These are phyloP conservation scores for Ascomycota sp. DNA, from an alignment of 2,329 filamentous ascomycete genomes.

Conservation along the genomic window DNA sequence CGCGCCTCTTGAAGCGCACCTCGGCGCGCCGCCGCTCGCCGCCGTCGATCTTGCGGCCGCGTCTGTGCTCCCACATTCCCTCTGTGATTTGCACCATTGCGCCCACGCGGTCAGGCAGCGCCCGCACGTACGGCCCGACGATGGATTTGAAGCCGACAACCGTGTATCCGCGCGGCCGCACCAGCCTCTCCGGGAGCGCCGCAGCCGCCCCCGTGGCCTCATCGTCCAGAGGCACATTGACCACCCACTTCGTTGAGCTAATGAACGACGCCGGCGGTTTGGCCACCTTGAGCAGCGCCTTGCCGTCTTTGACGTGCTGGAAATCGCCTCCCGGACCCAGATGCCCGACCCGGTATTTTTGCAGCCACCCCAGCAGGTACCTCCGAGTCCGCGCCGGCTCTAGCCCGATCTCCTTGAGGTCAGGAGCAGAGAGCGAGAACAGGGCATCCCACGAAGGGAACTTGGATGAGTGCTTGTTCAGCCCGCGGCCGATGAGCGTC, in stretches of 20 bases:
- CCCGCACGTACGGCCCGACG: constrained; percentile 52
- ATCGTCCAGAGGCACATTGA: constrained; percentile 32
- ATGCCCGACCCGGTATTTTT: constrained; percentile 59
- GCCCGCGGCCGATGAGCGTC: constrained; percentile 70
- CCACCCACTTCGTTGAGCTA: constrained; percentile 27
- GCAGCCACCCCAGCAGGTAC: constrained; percentile 75
- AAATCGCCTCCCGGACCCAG: constrained; percentile 73
- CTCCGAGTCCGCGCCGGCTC: constrained; percentile 65
- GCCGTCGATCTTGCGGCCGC: constrained; percentile 83
- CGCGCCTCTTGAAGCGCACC: constrained; percentile 68
- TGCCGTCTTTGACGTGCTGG: constrained; percentile 40
- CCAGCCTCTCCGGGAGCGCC: constrained; percentile 4
- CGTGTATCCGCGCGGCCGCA: constrained; percentile 28
- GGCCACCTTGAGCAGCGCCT: constrained; percentile 28
- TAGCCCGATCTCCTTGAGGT: constrained; percentile 68
- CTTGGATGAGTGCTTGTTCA: constrained; percentile 66
- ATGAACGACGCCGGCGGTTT: constrained; percentile 16
- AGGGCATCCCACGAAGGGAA: constrained; percentile 80
- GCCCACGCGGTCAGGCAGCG: constrained; percentile 42
- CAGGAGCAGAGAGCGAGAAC: constrained; percentile 57
- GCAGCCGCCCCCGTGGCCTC: constrained; percentile 15
- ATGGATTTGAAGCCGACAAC: constrained; percentile 51
- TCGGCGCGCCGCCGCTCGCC: constrained; percentile 80
- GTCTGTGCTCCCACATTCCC: constrained; percentile 80
- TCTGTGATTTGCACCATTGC: constrained; percentile 54